phyloP scores from a whole-genome alignment of 345 rosid genomes.

The Tarenaya hassleriana region DNA sequence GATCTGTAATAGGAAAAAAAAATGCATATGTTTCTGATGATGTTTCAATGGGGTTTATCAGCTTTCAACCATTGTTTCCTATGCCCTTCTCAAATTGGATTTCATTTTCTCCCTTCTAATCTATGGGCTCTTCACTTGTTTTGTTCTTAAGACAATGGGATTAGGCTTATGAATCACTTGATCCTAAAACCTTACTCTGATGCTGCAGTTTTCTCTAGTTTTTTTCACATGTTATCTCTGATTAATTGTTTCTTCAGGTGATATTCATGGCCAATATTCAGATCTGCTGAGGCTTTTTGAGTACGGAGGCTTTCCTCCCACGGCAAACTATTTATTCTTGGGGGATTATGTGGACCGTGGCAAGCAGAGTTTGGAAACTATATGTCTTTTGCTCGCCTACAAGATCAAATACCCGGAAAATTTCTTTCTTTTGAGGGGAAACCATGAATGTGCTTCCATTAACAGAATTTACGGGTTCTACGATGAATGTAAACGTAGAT shows the following conservation, averaged over 20 bases:
- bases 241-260: slow-evolving; percentile 47
- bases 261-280: slow-evolving; percentile 84
- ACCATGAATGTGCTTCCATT: slow-evolving; percentile 88
- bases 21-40: not conserved
- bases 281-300: slow-evolving; percentile 87
- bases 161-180: no score
- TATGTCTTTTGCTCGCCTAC: slow-evolving; percentile 87
- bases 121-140: no score
- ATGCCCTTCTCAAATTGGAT: not conserved
- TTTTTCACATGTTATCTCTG: no score
- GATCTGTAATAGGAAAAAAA: not conserved
- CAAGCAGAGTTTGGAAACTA: slow-evolving; percentile 91
- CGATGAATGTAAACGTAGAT: slow-evolving; percentile 86
- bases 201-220: no score
- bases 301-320: slow-evolving; percentile 88
- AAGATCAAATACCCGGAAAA: slow-evolving; percentile 86
- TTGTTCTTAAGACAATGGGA: no score
- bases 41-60: not conserved
- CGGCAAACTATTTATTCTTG: slow-evolving; percentile 75
- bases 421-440: slow-evolving; percentile 82
- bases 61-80: not conserved
- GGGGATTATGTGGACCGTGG: slow-evolving; percentile 96
- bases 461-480: slow-evolving; percentile 91
- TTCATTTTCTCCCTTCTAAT: no score
- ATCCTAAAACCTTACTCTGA: not conserved